Evolutionary conservation across 352 stramenopile genomes (phyloP), one percentile per base, ranked within the genome.

Genomic region (Globisporangium acanthophoron): DNA sequence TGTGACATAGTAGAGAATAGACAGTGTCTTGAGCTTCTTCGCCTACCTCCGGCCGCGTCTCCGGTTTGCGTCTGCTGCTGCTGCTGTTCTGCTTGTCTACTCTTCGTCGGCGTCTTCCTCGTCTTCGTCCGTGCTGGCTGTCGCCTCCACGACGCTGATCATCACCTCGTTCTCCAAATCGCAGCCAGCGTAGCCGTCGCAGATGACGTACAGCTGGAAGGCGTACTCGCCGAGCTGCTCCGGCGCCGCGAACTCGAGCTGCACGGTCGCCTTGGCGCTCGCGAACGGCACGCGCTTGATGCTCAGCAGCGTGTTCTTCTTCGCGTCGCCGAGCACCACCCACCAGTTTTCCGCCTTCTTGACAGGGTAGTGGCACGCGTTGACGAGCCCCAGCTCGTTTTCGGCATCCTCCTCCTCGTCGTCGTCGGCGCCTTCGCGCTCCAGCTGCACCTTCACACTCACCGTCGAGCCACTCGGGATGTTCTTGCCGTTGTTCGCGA

Each of bases 141-240:
- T 58, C 13, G 61, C 71, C 57, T 91, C 63, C 4, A 90, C 70
- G 18, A 94, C 83, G 0, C 61, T 76, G 43, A 94, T 73, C 27
- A 64, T 63, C 44, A 94, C 67, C 58, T 97, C 87, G 71, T 99
- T 99, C 73, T 99, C 97, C 62, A 99, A 84, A 69, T 99, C 97
- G 67, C 91, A 98, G 27, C 97, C 97, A 8, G 98, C 73, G 73
- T 99, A 99, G 54, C 91, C 96, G 68, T 99, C 97, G 74, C 96
- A 99, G 73, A 99, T 99, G 43, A 99, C 95, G 70, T 98, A 99
- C 27, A 99, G 71, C 58, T 97, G 96, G 58, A 98, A 88, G 21
- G 94, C 80, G 71, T 98, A 96, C 58, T 97, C 85, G 45, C 97
- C 97, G 31, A 94, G 68, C 60, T 97, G 80, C 33, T 97, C 91